Evolutionary conservation across 164 flowering plant genomes (phyloP).

Genomic region (Kingdonia uniflora): DNA sequence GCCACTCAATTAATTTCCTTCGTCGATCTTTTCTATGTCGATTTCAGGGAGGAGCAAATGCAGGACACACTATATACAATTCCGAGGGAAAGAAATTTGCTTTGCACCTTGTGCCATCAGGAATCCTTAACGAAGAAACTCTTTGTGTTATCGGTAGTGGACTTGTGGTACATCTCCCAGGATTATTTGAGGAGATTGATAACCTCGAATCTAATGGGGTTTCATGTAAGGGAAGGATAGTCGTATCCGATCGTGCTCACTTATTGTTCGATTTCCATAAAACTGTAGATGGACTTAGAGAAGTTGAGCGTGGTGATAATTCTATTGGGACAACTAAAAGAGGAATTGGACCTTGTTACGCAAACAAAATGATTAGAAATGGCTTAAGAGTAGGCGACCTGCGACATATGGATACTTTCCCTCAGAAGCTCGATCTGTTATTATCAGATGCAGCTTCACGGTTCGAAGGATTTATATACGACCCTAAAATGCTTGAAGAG

Average conservation of each 20-base stretch:
- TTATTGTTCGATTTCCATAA: conserved; percentile 28
- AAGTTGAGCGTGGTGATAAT: conserved; percentile 78
- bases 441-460: conserved; percentile 90
- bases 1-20: too few relatives aligned
- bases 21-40: too few relatives aligned
- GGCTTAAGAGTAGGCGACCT: conserved; percentile 88
- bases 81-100: neutral
- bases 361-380: too few relatives aligned
- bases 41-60: neutral
- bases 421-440: conserved; percentile 73
- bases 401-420: conserved; percentile 92
- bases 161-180: conserved; percentile 92
- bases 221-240: too few relatives aligned
- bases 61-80: too few relatives aligned
- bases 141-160: conserved; percentile 84
- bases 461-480: conserved; percentile 55
- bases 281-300: conserved; percentile 74
- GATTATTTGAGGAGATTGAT: conserved; percentile 75
- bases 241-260: too few relatives aligned
- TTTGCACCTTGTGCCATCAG: neutral
- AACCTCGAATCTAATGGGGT: too few relatives aligned
- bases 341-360: conserved; percentile 96
- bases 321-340: conserved; percentile 92
- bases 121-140: neutral
- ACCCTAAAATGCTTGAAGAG: conserved; percentile 57